phyloP scores from a whole-genome alignment of 305 asterid genomes.

The Solanum hybrid region DNA sequence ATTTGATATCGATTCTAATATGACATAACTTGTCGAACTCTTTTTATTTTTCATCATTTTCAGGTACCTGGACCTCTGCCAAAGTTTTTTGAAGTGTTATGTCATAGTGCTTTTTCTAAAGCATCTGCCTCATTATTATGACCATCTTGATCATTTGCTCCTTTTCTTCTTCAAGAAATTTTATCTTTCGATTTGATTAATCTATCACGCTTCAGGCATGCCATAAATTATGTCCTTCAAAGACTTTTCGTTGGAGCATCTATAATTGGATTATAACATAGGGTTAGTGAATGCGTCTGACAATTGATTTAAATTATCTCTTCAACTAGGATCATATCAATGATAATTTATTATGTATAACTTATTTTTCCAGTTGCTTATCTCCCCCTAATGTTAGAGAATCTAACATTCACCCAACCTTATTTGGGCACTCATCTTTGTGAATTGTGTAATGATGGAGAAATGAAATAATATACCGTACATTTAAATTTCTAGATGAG shows the following conservation, averaged over 20 bases:
- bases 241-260: too few relatives aligned
- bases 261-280: too few relatives aligned
- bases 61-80: background rate
- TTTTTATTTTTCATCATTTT: too few relatives aligned
- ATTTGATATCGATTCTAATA: too few relatives aligned
- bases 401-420: background rate
- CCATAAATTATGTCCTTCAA: background rate
- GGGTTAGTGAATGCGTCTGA: background rate
- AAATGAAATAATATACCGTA: background rate
- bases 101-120: background rate
- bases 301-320: too few relatives aligned
- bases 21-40: background rate
- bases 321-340: too few relatives aligned
- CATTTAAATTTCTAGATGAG: background rate
- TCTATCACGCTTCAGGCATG: background rate
- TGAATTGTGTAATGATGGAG: background rate
- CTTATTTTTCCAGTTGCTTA: too few relatives aligned
- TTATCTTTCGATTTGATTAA: background rate
- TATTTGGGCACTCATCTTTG: background rate
- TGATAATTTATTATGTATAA: too few relatives aligned
- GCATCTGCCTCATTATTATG: background rate
- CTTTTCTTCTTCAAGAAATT: background rate
- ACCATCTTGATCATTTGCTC: background rate
- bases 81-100: background rate
- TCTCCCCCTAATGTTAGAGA: background rate